Base-by-base conservation (phyloP, 2,329 filamentous ascomycete genomes). In the Bertia moriformis region DNA sequence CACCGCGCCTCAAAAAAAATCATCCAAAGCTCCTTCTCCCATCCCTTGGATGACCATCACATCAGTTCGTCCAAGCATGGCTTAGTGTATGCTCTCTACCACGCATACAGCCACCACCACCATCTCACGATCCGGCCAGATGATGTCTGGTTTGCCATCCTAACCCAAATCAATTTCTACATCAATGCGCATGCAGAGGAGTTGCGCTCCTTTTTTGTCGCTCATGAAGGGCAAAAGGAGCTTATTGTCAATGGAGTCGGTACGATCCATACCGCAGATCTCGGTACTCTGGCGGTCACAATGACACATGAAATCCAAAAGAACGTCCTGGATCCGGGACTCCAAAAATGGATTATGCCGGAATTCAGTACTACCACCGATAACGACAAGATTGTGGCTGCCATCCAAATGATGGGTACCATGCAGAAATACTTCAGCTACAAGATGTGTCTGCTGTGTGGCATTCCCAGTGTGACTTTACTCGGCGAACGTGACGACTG, bases 121-220 rank as follows among this genome's bases (percentile, higher is more conserved):
- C 60, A 69, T 45, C 54, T 73, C 1, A 54, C 59, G 1, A 51
- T 73, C 13, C 60, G 68, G 1, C 68, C 69, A 0, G 68, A 73
- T 27, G 68, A 71, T 39, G 51, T 73, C 19, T 73, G 69, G 69
- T 64, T 72, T 44, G 61, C 69, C 38, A 66, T 73, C 39, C 54
- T 73, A 3, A 55, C 57, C 0, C 68, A 73, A 49, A 51, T 73
- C 37, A 66, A 63, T 46, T 59, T 65, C 39, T 72, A 64, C 49
- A 62, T 71, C 53, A 59, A 62, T 19, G 51, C 51, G 0, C 56
- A 73, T 43, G 58, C 63, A 4, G 65, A 71, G 38, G 54, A 62
- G 4, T 39, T 71, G 1, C 54, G 66, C 2, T 46, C 53, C 4
- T 40, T 62, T 13, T 71, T 71, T 43, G 67, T 71, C 4, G 45